These are phyloP conservation scores for Calocybe indica DNA, from an alignment of 768 basidiomycete species.

Conservation along the genomic window DNA sequence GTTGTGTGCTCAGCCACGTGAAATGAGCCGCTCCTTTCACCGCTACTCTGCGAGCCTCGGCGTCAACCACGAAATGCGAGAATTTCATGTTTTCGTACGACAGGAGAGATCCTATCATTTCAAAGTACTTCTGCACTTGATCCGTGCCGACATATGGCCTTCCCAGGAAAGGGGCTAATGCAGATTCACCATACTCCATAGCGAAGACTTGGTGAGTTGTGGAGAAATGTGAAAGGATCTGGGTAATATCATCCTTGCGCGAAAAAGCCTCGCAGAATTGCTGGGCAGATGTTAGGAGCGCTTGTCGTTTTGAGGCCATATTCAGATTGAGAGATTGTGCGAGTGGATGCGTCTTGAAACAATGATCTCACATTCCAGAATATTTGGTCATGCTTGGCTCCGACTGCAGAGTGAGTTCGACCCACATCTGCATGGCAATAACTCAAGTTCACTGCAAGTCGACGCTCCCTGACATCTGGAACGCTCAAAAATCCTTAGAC, in stretches of 20 bases:
- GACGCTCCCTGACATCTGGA: too few relatives aligned
- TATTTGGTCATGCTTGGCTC: too few relatives aligned
- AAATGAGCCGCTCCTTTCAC: slow-evolving; percentile 50
- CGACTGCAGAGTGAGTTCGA: too few relatives aligned
- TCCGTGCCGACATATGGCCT: slow-evolving; percentile 36
- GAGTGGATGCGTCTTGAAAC: too few relatives aligned
- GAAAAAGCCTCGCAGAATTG: slow-evolving; percentile 51
- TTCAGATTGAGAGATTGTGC: too few relatives aligned
- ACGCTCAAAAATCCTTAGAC: too few relatives aligned
- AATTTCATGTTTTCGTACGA: slow-evolving; percentile 49
- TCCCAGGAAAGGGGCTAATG: slow-evolving; percentile 58
- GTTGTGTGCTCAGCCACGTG: slow-evolving; percentile 45
- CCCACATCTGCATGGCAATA: too few relatives aligned
- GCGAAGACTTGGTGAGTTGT: slow-evolving; percentile 33
- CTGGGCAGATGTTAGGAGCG: slow-evolving; percentile 38
- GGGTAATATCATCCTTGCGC: slow-evolving; percentile 30
- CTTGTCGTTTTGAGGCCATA: slow-evolving; percentile 15
- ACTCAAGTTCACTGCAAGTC: too few relatives aligned
- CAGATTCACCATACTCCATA: slow-evolving; percentile 48
- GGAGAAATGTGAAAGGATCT: slow-evolving; percentile 47
- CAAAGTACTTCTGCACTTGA: slow-evolving; percentile 45
- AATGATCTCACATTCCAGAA: too few relatives aligned
- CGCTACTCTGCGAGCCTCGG: slow-evolving; percentile 42
- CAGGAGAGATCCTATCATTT: slow-evolving; percentile 36
- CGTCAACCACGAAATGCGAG: slow-evolving; percentile 50